These are phyloP conservation scores for Aureobasidium leucospermi DNA, from an alignment of 2,329 filamentous ascomycete genomes.

Conservation along the genomic window DNA sequence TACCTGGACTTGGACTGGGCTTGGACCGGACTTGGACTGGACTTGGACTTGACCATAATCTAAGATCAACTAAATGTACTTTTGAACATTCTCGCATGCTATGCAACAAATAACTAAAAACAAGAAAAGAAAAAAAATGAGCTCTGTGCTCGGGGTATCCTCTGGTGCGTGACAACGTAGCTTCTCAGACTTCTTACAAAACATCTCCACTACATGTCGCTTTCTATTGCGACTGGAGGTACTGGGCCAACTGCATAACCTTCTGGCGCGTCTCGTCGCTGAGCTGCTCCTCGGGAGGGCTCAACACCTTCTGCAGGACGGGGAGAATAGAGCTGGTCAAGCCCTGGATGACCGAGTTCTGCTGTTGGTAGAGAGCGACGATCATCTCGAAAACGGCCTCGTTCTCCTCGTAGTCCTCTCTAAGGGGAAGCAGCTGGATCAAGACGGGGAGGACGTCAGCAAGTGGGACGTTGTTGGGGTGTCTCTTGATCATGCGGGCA, in stretches of 20 bases:
- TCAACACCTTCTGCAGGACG: conserved; percentile 66
- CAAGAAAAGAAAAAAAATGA: not conserved
- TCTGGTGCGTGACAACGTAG: conserved; percentile 12
- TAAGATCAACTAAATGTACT: not conserved
- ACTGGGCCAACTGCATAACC: conserved; percentile 57
- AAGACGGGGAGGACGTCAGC: conserved; percentile 74
- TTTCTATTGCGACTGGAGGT: conserved; percentile 31
- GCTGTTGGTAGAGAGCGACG: conserved; percentile 69
- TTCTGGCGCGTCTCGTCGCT: conserved; percentile 62
- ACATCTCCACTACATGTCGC: conserved; percentile 12
- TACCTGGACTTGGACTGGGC: not conserved
- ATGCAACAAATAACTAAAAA: conserved; percentile 11
- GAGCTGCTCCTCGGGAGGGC: conserved; percentile 66
- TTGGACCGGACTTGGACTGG: no score
- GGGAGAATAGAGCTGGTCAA: conserved; percentile 63
- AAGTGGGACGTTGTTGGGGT: conserved; percentile 76
- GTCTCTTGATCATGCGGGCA: conserved; percentile 82
- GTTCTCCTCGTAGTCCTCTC: conserved; percentile 95
- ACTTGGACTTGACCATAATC: not conserved
- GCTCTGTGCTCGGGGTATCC: conserved; percentile 13
- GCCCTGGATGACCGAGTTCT: conserved; percentile 61
- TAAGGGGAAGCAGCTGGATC: conserved; percentile 71
- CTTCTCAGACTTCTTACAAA: conserved; percentile 11
- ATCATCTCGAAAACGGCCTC: conserved; percentile 88
- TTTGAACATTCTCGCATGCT: conserved; percentile 2